These are phyloP conservation scores for Phoenix roebelenii DNA, from an alignment of 176 grass and related monocot genomes.

Conservation along the genomic window DNA sequence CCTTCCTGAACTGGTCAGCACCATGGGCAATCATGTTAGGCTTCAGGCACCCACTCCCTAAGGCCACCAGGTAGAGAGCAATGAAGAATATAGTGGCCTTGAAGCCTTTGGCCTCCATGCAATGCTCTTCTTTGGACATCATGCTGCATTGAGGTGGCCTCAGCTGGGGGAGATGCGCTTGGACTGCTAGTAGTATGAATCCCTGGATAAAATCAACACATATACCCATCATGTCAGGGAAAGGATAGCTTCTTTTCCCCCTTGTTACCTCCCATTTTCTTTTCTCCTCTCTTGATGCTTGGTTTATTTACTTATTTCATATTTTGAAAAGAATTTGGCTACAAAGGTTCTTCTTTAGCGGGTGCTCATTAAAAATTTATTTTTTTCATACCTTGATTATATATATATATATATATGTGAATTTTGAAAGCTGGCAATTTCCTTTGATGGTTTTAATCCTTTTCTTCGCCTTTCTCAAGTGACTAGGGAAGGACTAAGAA, in stretches of 20 bases:
- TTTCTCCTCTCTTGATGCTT: no score
- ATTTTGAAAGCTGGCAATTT: no score
- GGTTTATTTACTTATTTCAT: no score
- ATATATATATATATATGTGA: no score
- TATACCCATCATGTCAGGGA: no score
- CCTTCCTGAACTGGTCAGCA: conserved; percentile 12
- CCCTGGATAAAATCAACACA: neutral
- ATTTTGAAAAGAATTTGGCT: no score
- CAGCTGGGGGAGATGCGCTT: conserved; percentile 15
- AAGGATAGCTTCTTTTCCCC: neutral
- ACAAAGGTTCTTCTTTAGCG: no score
- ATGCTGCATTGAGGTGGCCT: conserved; percentile 11
- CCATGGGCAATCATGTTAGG: conserved; percentile 20
- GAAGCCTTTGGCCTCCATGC: conserved; percentile 10
- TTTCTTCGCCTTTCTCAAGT: no score
- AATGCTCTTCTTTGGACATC: neutral
- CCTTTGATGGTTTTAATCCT: no score
- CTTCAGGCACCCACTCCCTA: conserved; percentile 18
- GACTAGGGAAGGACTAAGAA: no score
- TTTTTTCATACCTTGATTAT: no score
- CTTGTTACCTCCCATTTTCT: neutral
- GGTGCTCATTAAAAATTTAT: no score
- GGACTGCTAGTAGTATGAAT: conserved; percentile 9
- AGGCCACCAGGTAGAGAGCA: conserved; percentile 15
- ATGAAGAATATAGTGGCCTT: conserved; percentile 16